A percentile compares a stretch with the other conserved stretches of the same genome.
These are phyloP conservation scores for Dendrobium officinale DNA, from an alignment of 106 monocot genomes.

Conservation along the genomic window DNA sequence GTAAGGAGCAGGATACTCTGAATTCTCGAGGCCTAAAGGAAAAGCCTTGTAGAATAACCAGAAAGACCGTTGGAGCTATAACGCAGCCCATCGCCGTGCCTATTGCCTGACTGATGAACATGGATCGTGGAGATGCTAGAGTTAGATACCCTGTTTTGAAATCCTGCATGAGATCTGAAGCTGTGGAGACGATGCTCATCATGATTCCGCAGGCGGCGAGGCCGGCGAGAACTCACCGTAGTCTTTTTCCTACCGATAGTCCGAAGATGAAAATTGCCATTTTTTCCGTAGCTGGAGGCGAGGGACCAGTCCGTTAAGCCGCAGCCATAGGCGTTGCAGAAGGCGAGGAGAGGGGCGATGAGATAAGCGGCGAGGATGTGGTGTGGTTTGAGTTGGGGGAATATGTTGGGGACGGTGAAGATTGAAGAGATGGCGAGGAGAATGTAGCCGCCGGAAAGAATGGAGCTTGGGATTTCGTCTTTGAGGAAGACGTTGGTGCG, in stretches of 20 bases:
- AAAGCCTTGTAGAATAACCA: constrained; percentile 64
- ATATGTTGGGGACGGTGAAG: constrained; percentile 33
- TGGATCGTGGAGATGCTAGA: constrained; percentile 48
- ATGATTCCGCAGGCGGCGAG: constrained; percentile 56
- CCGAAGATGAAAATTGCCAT: constrained; percentile 47
- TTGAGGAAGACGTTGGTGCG: constrained; percentile 56
- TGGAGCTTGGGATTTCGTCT: constrained; percentile 42
- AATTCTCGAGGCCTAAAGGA: constrained; percentile 12
- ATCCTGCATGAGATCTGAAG: constrained; percentile 57
- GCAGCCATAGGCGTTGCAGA: constrained; percentile 61
- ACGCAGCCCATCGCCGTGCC: constrained; percentile 56
- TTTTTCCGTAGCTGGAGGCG: constrained; percentile 54
- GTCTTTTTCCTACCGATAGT: constrained; percentile 34
- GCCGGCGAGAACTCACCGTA: constrained; percentile 45
- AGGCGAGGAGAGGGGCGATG: constrained; percentile 37
- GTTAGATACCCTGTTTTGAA: constrained; percentile 61
- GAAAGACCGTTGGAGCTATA: constrained; percentile 40
- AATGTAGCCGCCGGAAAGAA: constrained; percentile 31
- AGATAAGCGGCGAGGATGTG: constrained; percentile 33
- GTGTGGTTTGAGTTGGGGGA: constrained; percentile 47
- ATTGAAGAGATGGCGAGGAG: constrained; percentile 30
- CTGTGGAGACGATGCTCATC: constrained; percentile 60
- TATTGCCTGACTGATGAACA: constrained; percentile 60
- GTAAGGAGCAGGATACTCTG: constrained; percentile 43
- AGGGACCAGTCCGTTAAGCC: constrained; percentile 60